Conservation (phyloP, 2,329 filamentous ascomycete genomes). For the Cercospora sp. region DNA sequence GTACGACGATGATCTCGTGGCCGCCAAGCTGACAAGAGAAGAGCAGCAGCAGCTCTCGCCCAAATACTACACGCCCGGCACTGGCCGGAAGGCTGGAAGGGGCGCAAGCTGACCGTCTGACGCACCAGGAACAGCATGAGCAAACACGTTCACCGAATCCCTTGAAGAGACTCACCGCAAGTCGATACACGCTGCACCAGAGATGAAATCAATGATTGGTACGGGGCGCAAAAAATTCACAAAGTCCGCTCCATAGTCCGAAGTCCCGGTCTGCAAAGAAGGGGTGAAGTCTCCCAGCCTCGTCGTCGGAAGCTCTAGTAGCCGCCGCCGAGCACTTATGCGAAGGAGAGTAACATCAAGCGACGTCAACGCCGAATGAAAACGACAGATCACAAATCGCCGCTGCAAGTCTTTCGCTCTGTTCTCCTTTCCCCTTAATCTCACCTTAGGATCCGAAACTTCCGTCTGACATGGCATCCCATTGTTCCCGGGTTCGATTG, state of each 20-base stretch:
- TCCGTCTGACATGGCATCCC: slow-evolving; percentile 7
- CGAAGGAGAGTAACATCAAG: background rate
- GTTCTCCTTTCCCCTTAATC: slow-evolving; percentile 4
- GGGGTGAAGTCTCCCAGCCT: background rate
- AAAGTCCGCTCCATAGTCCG: background rate
- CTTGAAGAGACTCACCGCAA: background rate
- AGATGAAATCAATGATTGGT: background rate
- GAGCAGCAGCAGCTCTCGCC: background rate
- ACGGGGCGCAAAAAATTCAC: background rate
- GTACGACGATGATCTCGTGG: background rate
- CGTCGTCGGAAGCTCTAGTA: slow-evolving; percentile 2
- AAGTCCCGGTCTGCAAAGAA: background rate
- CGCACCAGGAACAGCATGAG: background rate
- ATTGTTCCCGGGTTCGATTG: background rate
- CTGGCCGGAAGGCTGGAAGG: background rate
- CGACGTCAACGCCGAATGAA: background rate
- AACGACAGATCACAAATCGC: background rate
- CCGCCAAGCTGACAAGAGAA: background rate
- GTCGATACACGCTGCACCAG: background rate
- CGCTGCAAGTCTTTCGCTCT: background rate
- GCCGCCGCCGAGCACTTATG: background rate
- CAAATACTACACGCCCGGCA: background rate
- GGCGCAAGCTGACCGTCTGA: background rate
- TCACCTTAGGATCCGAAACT: background rate
- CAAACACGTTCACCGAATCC: background rate